phyloP scores from a whole-genome alignment of 495 filamentous ascomycete genomes.

The Tuber melanosporum region DNA sequence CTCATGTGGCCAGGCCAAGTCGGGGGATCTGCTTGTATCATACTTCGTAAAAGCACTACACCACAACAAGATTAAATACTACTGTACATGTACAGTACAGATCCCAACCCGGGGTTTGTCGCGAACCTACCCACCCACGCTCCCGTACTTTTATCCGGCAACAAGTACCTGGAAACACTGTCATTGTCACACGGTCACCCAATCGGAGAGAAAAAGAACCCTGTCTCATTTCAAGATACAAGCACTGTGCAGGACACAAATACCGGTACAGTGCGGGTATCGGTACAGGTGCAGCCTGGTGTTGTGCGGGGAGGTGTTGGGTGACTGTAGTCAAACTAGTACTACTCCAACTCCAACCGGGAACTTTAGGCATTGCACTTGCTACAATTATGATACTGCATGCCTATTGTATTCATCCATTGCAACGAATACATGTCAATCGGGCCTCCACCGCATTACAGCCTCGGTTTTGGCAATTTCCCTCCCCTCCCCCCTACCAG shows the following conservation, averaged over 20 bases:
- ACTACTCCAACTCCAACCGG: not conserved
- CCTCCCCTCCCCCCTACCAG: not conserved
- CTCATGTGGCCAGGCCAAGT: not conserved
- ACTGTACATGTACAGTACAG: no score
- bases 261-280: no score
- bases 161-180: no score
- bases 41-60: not conserved
- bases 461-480: not conserved
- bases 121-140: not conserved
- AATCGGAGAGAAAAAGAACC: no score
- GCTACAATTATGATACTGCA: not conserved
- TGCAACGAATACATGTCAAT: not conserved
- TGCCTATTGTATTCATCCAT: not conserved
- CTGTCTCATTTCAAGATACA: no score
- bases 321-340: not conserved
- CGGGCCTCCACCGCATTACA: not conserved
- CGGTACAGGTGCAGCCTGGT: no score
- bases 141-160: not conserved
- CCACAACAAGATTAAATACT: no score
- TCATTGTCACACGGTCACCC: no score
- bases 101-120: not conserved
- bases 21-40: not conserved
- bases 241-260: no score
- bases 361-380: not conserved
- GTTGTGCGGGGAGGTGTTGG: not conserved